Evolutionary conservation across 805 yeast species (phyloP), one percentile per base, ranked within the genome.

Genomic region (Kodamaea kaohsiungensis): DNA sequence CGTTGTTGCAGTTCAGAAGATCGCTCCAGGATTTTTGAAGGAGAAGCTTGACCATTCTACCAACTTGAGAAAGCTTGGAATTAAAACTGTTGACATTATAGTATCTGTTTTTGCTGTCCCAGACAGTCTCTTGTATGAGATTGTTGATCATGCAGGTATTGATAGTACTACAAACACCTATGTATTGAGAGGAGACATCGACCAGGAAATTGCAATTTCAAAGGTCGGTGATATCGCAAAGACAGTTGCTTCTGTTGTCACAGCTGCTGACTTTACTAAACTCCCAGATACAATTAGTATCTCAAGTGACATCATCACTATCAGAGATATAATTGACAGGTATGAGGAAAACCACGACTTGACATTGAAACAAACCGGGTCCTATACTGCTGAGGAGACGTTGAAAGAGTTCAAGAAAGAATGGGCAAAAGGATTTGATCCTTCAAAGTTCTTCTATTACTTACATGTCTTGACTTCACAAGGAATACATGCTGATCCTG

Each of bases 281-380:
- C 61, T 83, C 18, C 85, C 86, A 35, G 77, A 82, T 56, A 59
- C 48, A 15, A 55, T 82, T 16, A 73, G 77, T 61, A 62, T 81
- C 35, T 72, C 69, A 49, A 77, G 84, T 16, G 80, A 72, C 42
- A 58, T 53, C n/a, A 64, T 73, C 43, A 61, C 81, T 0, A 64
- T 72, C 30, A 73, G 71, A 53, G 73, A 79, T 15, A 62, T 79
- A 3, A 65, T 73, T 49, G 59, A 68, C 12, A 67, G 58, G 40
- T 83, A 78, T 58, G 82, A 80, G 62, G 61, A 70, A 56, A 53
- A 60, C 15, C 74, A 78, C 58, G 60, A 67, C 49, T 71, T 71
- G 46, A 70, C 51, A 46, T 58, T 58, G 51, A 46, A 46, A 22
- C 54, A 57, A 22, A 56, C 46, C 13, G 52, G 55, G 46, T 53